A percentile compares a stretch with the other conserved stretches of the same genome.
Conservation (phyloP, 2,329 filamentous ascomycete species). For the Sclerotinia borealis region DNA sequence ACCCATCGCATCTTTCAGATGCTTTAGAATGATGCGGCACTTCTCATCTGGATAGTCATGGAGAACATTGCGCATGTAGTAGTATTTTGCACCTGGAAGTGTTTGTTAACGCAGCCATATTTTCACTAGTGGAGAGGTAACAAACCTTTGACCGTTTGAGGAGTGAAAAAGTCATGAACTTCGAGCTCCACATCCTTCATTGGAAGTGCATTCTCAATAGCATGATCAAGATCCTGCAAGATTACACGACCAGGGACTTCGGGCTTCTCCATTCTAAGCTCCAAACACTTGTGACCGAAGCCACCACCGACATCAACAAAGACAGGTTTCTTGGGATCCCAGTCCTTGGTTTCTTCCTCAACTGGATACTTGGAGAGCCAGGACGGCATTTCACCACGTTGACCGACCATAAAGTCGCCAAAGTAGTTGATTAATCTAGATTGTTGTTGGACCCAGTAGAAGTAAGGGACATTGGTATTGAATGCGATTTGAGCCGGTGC, state of each 20-base stretch:
- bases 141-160: conserved; percentile 27
- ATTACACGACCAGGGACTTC: conserved; percentile 33
- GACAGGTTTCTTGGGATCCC: conserved; percentile 16
- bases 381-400: background rate
- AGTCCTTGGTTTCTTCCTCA: background rate
- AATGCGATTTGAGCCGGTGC: background rate
- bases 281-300: conserved; percentile 34
- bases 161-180: conserved; percentile 28
- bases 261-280: conserved; percentile 32
- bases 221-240: conserved; percentile 36
- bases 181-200: conserved; percentile 31
- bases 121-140: background rate
- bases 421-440: background rate
- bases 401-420: background rate
- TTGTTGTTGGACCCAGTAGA: background rate
- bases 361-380: background rate
- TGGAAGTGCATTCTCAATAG: conserved; percentile 22
- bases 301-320: conserved; percentile 39
- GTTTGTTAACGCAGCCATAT: background rate
- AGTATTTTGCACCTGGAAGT: conserved; percentile 24
- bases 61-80: conserved; percentile 36
- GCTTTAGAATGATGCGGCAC: conserved; percentile 6
- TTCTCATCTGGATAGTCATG: conserved; percentile 37
- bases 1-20: background rate
- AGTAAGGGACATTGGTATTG: background rate